Conservation (phyloP, 352 stramenopile species). For the Globisporangium orthogonon region DNA sequence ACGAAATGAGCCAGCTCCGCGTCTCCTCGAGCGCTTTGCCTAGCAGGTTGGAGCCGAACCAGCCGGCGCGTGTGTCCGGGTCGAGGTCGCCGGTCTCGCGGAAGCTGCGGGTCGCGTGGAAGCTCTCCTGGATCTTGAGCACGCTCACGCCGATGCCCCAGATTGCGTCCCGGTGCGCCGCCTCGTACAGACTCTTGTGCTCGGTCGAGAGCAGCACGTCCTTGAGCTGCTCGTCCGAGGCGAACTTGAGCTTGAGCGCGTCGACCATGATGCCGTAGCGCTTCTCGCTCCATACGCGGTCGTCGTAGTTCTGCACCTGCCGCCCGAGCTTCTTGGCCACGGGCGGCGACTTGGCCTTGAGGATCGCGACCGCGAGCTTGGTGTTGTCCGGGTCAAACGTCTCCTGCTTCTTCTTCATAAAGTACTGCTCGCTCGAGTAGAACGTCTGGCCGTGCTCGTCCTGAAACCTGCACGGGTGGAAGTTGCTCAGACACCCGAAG, state of each 20-base stretch:
- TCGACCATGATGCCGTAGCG: slow-evolving; percentile 47
- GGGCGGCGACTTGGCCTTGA: slow-evolving; percentile 35
- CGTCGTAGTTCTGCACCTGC: slow-evolving; percentile 49
- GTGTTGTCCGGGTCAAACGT: slow-evolving; percentile 44
- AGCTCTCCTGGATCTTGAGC: slow-evolving; percentile 25
- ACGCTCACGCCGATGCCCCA: slow-evolving; percentile 60
- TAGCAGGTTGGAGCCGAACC: slow-evolving; percentile 50
- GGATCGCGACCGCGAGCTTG: slow-evolving; percentile 29
- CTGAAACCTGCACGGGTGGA: slow-evolving; percentile 44
- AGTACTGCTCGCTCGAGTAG: slow-evolving; percentile 67
- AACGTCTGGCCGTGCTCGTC: slow-evolving; percentile 25
- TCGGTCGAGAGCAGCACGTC: slow-evolving; percentile 33
- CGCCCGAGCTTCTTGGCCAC: slow-evolving; percentile 47
- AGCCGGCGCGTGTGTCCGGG: slow-evolving; percentile 18
- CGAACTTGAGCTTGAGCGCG: slow-evolving; percentile 64
- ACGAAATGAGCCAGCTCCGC: slow-evolving; percentile 29
- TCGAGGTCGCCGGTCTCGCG: slow-evolving; percentile 29
- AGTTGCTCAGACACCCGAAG: slow-evolving; percentile 60
- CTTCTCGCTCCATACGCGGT: slow-evolving; percentile 28
- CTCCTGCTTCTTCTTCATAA: slow-evolving; percentile 74
- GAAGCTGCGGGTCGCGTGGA: slow-evolving; percentile 29
- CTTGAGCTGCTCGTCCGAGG: slow-evolving; percentile 21
- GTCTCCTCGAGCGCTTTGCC: slow-evolving; percentile 50
- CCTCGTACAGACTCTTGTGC: slow-evolving; percentile 49
- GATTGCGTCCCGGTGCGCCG: slow-evolving; percentile 35